phyloP scores from a whole-genome alignment of 78 protist genomes.

The Dictyostelium firmibasis region DNA sequence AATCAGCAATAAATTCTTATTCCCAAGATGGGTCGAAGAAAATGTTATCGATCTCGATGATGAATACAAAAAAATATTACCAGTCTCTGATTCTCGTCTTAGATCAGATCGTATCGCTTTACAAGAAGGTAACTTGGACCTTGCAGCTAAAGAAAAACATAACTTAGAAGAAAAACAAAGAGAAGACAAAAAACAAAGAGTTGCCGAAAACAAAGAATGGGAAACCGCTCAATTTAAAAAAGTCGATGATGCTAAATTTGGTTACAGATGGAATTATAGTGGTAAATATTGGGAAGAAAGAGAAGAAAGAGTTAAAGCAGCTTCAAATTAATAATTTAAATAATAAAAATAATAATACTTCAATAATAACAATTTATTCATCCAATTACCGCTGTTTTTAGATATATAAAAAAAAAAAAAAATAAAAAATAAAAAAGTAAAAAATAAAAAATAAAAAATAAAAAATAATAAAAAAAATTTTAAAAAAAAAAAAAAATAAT shows the following conservation, averaged over 20 bases:
- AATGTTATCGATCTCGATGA: conserved; percentile 30
- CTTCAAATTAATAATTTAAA: background rate
- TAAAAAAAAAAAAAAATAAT: too few relatives aligned
- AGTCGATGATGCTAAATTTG: conserved; percentile 8
- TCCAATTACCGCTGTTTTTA: background rate
- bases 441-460: background rate
- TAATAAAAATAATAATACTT: background rate
- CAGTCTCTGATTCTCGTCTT: conserved; percentile 68
- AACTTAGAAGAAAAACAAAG: conserved; percentile 77
- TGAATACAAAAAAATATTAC: conserved; percentile 61
- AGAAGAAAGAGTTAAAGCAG: conserved; percentile 13
- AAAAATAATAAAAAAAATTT: background rate
- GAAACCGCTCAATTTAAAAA: conserved; percentile 71
- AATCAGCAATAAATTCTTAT: conserved; percentile 23
- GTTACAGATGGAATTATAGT: conserved; percentile 58
- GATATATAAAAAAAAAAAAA: background rate
- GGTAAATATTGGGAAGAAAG: conserved; percentile 73
- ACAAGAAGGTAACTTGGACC: conserved; percentile 61
- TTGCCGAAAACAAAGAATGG: conserved; percentile 51
- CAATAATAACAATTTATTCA: background rate
- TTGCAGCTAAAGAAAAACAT: conserved; percentile 71
- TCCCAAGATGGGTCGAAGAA: conserved; percentile 73
- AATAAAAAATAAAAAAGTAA: too few relatives aligned
- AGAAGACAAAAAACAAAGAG: conserved; percentile 69
- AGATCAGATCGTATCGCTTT: conserved; percentile 71